Evolutionary conservation across 441 rosid genomes (phyloP).

Genomic region (Corymbia citriodora): DNA sequence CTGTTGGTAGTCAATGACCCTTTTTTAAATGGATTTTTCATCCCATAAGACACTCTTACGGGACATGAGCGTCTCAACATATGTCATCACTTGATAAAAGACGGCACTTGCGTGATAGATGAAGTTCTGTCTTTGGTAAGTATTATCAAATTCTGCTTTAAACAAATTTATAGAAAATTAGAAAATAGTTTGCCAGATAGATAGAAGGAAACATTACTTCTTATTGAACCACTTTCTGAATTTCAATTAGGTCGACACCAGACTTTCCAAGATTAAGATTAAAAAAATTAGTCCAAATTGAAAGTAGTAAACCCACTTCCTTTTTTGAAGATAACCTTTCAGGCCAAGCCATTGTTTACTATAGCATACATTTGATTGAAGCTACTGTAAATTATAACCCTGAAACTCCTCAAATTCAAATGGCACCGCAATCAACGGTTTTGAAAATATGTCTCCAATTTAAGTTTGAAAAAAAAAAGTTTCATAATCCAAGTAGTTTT

Average conservation of each 20-base stretch:
- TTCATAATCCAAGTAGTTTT: too few relatives aligned
- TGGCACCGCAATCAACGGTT: neutral
- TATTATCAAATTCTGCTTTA: neutral
- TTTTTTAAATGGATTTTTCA: neutral
- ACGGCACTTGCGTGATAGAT: neutral
- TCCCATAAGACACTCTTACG: too few relatives aligned
- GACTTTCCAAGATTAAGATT: neutral
- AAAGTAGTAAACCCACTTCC: neutral
- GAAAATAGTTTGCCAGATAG: neutral
- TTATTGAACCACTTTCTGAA: neutral
- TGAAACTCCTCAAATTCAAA: neutral
- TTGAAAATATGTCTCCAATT: too few relatives aligned
- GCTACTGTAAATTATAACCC: neutral
- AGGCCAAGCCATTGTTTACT: neutral
- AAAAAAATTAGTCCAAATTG: neutral
- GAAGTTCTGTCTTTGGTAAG: neutral
- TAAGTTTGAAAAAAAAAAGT: too few relatives aligned
- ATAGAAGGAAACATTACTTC: neutral
- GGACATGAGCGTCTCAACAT: neutral
- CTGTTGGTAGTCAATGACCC: accelerated
- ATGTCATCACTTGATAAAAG: too few relatives aligned
- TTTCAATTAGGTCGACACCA: neutral
- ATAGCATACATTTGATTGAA: neutral
- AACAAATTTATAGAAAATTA: too few relatives aligned
- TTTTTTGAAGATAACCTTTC: neutral